phyloP scores from a whole-genome alignment of 345 rosid species.

The Lenwebbia sp. region DNA sequence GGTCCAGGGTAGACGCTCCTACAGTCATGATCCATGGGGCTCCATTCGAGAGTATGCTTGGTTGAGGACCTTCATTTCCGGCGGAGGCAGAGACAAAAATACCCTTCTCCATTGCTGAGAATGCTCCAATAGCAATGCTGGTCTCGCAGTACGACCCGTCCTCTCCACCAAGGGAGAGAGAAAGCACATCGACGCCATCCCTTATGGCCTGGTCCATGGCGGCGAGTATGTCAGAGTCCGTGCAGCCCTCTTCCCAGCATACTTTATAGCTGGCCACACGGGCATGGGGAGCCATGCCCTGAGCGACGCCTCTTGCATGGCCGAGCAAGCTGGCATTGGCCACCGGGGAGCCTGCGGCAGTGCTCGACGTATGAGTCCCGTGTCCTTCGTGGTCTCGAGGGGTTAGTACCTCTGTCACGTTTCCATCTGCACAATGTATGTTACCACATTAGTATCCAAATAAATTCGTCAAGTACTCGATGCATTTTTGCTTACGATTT shows the following conservation, averaged over 20 bases:
- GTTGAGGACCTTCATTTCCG: slow-evolving; percentile 66
- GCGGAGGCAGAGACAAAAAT: slow-evolving; percentile 73
- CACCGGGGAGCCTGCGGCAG: slow-evolving; percentile 74
- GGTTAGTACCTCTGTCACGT: slow-evolving; percentile 35
- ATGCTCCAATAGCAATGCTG: slow-evolving; percentile 57
- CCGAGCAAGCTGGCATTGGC: slow-evolving; percentile 65
- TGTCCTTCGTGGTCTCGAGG: slow-evolving; percentile 73
- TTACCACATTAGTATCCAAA: not conserved
- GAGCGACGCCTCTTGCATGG: slow-evolving; percentile 62
- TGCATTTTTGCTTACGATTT: not conserved
- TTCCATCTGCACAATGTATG: slow-evolving; percentile 7
- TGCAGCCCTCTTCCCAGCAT: slow-evolving; percentile 65
- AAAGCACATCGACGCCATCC: slow-evolving; percentile 80
- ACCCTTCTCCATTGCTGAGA: slow-evolving; percentile 71
- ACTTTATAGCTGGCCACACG: slow-evolving; percentile 79
- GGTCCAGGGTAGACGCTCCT: slow-evolving; percentile 82
- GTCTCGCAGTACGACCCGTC: slow-evolving; percentile 42
- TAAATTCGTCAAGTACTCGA: not conserved
- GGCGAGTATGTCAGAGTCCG: slow-evolving; percentile 73
- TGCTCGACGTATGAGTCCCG: slow-evolving; percentile 77
- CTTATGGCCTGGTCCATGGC: slow-evolving; percentile 66
- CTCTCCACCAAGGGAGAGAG: slow-evolving; percentile 75
- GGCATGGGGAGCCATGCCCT: slow-evolving; percentile 70
- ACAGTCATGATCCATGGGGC: slow-evolving; percentile 97
- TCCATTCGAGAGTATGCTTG: slow-evolving; percentile 48